phyloP scores from a whole-genome alignment of 1,139 yeast species.

The Yamadazyma blattariae region DNA sequence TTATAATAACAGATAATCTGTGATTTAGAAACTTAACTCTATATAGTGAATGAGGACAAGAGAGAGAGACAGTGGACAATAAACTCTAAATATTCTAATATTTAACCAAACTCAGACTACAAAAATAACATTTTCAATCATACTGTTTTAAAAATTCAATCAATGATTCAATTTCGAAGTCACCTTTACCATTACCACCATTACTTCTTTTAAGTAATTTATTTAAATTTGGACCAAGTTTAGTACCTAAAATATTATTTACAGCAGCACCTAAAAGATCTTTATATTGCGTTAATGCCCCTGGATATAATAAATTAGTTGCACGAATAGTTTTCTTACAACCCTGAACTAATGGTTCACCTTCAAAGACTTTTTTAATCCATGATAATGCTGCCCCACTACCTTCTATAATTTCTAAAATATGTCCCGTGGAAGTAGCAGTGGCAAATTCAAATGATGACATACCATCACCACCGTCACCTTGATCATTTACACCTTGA shows the following conservation, averaged over 20 bases:
- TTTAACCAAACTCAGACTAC: too few relatives aligned
- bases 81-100: too few relatives aligned
- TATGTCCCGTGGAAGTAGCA: conserved; percentile 24
- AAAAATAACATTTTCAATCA: too few relatives aligned
- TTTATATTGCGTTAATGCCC: conserved; percentile 8
- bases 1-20: too few relatives aligned
- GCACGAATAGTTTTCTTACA: conserved; percentile 21
- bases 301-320: conserved; percentile 25
- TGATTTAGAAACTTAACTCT: too few relatives aligned
- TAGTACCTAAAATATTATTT: conserved; percentile 9
- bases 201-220: not conserved
- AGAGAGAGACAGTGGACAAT: too few relatives aligned
- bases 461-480: conserved; percentile 25
- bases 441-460: conserved; percentile 26
- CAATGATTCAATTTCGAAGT: conserved; percentile 4
- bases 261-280: conserved; percentile 7
- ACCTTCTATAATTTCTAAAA: conserved; percentile 24
- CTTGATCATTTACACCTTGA: conserved; percentile 23
- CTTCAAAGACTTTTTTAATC: conserved; percentile 20
- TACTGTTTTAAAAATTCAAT: not conserved
- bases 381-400: conserved; percentile 28
- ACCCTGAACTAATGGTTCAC: conserved; percentile 21
- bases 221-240: conserved; percentile 10
- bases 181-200: not conserved
- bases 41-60: too few relatives aligned